Percentiles rank a stretch among this genome's conserved stretches.
phyloP scores from a whole-genome alignment of 345 rosid species.

The Aegle marmelos region DNA sequence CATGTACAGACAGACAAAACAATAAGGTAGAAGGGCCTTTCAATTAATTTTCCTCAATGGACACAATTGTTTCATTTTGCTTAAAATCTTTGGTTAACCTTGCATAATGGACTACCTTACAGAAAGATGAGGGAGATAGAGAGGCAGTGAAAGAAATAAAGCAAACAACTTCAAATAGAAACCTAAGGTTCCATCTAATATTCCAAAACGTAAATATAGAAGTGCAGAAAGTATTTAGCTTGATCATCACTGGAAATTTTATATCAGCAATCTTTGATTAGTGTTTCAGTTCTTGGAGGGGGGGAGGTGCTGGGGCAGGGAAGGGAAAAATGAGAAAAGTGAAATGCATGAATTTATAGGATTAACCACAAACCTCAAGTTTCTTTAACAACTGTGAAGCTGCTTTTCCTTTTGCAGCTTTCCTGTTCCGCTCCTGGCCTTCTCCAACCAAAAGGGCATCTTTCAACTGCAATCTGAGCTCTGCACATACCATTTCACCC shows the following conservation, averaged over 20 bases:
- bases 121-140: neutral
- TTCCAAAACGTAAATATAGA: neutral
- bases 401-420: constrained; percentile 79
- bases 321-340: neutral
- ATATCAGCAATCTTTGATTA: neutral
- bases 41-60: neutral
- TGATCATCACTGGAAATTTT: neutral
- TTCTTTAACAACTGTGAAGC: constrained; percentile 66
- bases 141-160: neutral
- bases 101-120: neutral
- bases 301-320: too few species aligned
- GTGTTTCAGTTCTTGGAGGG: too few species aligned
- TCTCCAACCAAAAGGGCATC: constrained; percentile 61
- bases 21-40: neutral
- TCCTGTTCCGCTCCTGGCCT: constrained; percentile 57
- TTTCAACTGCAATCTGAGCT: constrained; percentile 62
- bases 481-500: constrained; percentile 55
- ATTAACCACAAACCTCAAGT: constrained; percentile 62
- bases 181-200: neutral
- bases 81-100: neutral
- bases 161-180: neutral
- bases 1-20: neutral
- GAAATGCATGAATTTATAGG: neutral
- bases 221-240: too few species aligned
- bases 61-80: neutral